phyloP scores from a whole-genome alignment of 371 early-diverging fungal genomes.

The Mucor ambiguus region DNA sequence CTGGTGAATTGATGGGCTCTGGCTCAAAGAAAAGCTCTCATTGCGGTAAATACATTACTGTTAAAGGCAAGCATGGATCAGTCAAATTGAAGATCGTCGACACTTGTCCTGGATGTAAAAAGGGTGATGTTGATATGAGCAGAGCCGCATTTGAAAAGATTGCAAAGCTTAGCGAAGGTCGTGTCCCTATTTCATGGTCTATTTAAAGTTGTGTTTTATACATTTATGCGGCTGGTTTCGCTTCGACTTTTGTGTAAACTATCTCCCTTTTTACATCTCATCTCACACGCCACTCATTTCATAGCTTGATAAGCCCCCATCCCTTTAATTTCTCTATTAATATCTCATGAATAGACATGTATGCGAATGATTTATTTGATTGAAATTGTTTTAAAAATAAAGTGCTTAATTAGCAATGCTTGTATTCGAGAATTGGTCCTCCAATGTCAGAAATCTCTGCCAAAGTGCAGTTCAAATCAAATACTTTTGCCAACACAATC shows the following conservation, averaged over 20 bases:
- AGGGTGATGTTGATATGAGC: slow-evolving; percentile 41
- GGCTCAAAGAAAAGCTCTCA: slow-evolving; percentile 28
- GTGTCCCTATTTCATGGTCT: slow-evolving; percentile 47
- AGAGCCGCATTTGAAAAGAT: slow-evolving; percentile 52
- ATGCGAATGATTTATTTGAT: background rate
- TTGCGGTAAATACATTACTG: slow-evolving; percentile 48
- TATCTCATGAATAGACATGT: background rate
- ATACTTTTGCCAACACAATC: slow-evolving; percentile 91
- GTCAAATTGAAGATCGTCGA: slow-evolving; percentile 53
- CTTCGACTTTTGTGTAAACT: background rate
- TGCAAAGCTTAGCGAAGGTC: slow-evolving; percentile 37
- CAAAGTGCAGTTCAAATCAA: slow-evolving; percentile 91
- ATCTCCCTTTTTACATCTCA: background rate
- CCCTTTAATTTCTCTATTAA: slow-evolving; percentile 3
- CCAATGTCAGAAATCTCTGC: slow-evolving; percentile 90
- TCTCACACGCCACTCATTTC: background rate
- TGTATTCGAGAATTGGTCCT: slow-evolving; percentile 88
- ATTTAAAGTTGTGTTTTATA: slow-evolving; percentile 4
- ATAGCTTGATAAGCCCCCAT: background rate
- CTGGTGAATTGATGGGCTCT: slow-evolving; percentile 25
- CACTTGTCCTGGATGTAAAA: slow-evolving; percentile 51
- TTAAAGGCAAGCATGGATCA: slow-evolving; percentile 32
- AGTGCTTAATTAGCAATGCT: slow-evolving; percentile 30
- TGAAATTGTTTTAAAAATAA: slow-evolving; percentile 2
- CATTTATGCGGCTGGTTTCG: slow-evolving; percentile 9